Evolutionary conservation across 805 yeast genomes (phyloP), one percentile per base, ranked within the genome.

Genomic region (Sungouiella thailandica): DNA sequence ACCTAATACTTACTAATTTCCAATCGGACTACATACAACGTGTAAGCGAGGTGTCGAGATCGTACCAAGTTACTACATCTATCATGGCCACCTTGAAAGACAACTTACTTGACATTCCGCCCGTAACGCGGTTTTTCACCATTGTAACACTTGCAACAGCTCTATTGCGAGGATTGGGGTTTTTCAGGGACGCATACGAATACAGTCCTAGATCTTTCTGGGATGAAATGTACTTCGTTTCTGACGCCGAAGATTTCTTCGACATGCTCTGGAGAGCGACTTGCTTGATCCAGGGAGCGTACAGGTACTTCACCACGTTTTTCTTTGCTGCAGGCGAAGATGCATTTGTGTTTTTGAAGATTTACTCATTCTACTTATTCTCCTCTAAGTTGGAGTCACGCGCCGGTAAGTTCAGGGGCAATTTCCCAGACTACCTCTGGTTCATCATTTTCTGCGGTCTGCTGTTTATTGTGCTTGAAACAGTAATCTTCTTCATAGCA

Each of bases 71-170:
- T n/a, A n/a, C n/a, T n/a, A n/a, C n/a, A 14, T 18, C 2, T 18
- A 19, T 7, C 17, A 46, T 46, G 50, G 35, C 48, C 2, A 41
- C 37, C 10, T 37, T 40, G 19, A 29, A 41, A 10, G 47, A 44
- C 17, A 43, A 35, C 14, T 35, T 46, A 7, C 37, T 36, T 10
- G 39, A 49, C 23, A 74, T 80, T 5, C 85, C 85, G 1, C 80
- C 83, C 3, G 76, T 78, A 17, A 78, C 85, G 3, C 60, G 84
- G 40, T 66, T 71, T 28, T 58, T 79, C 34, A 73, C 78, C 2
- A 57, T 76, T 24, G 49, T 71, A 3, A 59, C 80, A 1, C 58
- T 74, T 16, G 55, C 66, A 9, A 62, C 68, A 32, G 67, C 72
- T 2, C 64, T 75, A 23, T 52, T 52, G 2, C 37, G 44, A 14